Base-by-base conservation (phyloP, 371 early-diverging fungal genomes). In the Mortierella sp. region DNA sequence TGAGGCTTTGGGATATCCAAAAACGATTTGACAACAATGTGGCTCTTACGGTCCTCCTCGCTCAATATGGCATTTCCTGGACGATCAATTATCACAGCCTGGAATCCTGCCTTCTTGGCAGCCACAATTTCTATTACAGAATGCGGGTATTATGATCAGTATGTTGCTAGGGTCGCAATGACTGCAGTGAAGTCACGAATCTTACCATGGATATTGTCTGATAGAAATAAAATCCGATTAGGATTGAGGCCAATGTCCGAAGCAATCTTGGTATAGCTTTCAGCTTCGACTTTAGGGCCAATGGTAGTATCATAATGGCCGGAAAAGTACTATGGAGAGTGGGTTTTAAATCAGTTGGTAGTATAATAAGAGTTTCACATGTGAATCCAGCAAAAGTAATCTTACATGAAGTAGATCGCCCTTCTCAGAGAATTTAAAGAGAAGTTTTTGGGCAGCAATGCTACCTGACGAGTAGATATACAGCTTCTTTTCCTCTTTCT, bases 391-490 rank as follows among this genome's bases (percentile, higher is more conserved):
- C 5, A 76, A 47, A 51, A 31, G 29, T 47, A 47, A 1, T 35
- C 23, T 70, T 90, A 93, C 92, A 68, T 74, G 71, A 23, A 88
- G 85, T 45, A 98, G 69, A 63, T 97, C 88, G n/a, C 98, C 98
- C 53, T 93, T 87, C 34, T 92, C 90, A 0, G 93, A 91, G 79
- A 89, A 91, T 10, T 91, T 90, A 75, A 98, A 96, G 6, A 97
- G 76, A 17, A 97, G 86, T 84, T 97, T 97, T 76, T 98, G 97
- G 0, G 97, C 98, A 45, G 87, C 86, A 5, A 98, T 90, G 66
- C 95, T 95, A 4, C 98, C 98, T 34, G 97, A 96, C 4, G 96
- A 96, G 86, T 97, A 98, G 40, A 98, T 96, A 81, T 92, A 97
- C 43, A 96, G 86, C 65, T 86, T 86, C 53, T 90, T 87, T 29